Conservation (phyloP, 192 early-diverging fungal species). For the Phlyctochytrium bullatum region DNA sequence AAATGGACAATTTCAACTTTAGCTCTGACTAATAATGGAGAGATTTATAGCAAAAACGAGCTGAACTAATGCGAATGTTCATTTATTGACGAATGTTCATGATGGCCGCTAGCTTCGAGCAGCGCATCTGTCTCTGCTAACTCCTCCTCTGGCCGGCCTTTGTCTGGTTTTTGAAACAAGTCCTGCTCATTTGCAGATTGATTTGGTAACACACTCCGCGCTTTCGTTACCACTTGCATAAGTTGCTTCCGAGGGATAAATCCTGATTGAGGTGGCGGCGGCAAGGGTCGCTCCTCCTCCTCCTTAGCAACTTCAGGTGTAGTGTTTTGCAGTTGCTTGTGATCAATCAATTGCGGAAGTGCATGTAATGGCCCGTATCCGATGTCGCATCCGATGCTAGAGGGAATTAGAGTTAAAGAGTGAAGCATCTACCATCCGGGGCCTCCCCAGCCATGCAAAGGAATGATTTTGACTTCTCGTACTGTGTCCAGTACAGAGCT, state of each 20-base stretch:
- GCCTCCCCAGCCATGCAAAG: constrained; percentile 20
- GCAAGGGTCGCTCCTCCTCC: neutral
- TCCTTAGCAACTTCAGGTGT: neutral
- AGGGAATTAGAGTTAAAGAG: neutral
- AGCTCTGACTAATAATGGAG: too few species aligned
- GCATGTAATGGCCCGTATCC: constrained; percentile 17
- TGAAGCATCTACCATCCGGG: constrained; percentile 16
- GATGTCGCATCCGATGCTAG: constrained; percentile 21
- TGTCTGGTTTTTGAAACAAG: too few species aligned
- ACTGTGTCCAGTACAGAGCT: constrained; percentile 16
- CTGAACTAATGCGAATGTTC: too few species aligned
- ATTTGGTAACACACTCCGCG: neutral
- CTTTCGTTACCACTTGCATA: neutral
- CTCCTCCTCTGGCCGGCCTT: too few species aligned
- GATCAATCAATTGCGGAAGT: neutral
- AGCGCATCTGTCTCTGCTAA: too few species aligned
- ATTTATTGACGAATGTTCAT: too few species aligned
- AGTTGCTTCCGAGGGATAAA: neutral
- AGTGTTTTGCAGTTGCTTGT: neutral
- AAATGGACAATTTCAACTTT: too few species aligned
- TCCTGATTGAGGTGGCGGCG: neutral
- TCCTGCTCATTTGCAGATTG: too few species aligned
- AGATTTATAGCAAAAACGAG: too few species aligned
- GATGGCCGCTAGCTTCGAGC: too few species aligned
- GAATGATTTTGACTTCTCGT: constrained; percentile 8